Evolutionary conservation across 2,329 filamentous ascomycete species (phyloP).

Genomic region (Clarireedia hainanense): DNA sequence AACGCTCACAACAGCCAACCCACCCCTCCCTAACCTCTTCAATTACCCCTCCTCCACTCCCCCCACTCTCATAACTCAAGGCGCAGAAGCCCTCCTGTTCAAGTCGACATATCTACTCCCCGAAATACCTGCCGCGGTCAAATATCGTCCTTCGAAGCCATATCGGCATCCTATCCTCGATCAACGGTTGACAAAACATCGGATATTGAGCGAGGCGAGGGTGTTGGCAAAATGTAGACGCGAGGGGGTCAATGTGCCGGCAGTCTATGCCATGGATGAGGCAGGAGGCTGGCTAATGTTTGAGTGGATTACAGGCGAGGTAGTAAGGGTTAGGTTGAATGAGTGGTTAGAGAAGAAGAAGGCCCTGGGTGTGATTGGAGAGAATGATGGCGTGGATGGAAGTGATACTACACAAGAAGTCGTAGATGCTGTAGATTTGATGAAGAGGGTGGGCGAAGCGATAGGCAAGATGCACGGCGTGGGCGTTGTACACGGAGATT

Average conservation of each 20-base stretch:
- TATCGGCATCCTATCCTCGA: slow-evolving; percentile 91
- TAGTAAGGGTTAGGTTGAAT: slow-evolving; percentile 64
- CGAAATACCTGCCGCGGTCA: slow-evolving; percentile 66
- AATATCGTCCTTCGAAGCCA: slow-evolving; percentile 83
- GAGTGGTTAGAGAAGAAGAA: slow-evolving; percentile 48
- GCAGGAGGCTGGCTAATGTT: slow-evolving; percentile 65
- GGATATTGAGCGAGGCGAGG: slow-evolving; percentile 81
- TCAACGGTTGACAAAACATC: slow-evolving; percentile 73
- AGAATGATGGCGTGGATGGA: slow-evolving; percentile 35
- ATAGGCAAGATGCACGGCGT: slow-evolving; percentile 71
- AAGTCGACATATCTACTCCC: slow-evolving; percentile 71
- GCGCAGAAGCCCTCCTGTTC: slow-evolving; percentile 93
- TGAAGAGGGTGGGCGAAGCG: slow-evolving; percentile 62
- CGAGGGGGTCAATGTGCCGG: slow-evolving; percentile 76
- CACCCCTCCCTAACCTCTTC: slow-evolving; percentile 22
- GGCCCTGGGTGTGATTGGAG: slow-evolving; percentile 15
- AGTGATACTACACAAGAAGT: slow-evolving; percentile 32
- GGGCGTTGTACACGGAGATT: slow-evolving; percentile 89
- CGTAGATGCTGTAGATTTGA: slow-evolving; percentile 48
- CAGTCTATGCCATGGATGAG: slow-evolving; percentile 63
- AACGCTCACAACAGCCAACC: background rate
- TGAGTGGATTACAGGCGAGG: slow-evolving; percentile 74
- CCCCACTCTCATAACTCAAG: slow-evolving; percentile 74
- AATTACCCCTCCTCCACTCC: slow-evolving; percentile 48
- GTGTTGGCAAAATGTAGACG: slow-evolving; percentile 71